Base-by-base conservation (phyloP, 202 grass and related monocot genomes). In the Carex sylvatica region DNA sequence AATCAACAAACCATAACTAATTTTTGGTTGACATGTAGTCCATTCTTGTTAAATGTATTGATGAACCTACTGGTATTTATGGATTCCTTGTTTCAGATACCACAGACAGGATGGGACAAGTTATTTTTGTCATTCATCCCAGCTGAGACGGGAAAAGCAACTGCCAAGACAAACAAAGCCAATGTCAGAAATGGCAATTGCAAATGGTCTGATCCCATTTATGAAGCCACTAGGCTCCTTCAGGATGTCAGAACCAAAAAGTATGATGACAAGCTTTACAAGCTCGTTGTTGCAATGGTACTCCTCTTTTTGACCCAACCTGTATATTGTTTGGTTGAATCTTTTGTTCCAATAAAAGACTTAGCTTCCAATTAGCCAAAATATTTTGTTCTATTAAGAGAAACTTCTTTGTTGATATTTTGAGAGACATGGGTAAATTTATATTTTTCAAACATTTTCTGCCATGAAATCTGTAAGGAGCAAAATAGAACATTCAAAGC, bases 201-300 rank as follows among this genome's bases (percentile, higher is more conserved):
- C 78, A 99, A 92, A 89, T 99, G 96, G 96, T 78, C 93, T 38
- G 96, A 99, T 85, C 96, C 96, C 84, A 95, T 99, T 73, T 99
- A 99, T 83, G 96, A 99, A 87, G 92, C 93, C 51, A 96, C 96
- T 78, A 92, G 89, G 28, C 93, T 99, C 87, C 87, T 99, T 85
- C 96, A 90, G 85, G 93, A 99, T 91, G 42, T 88, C 77, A 90
- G 88, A 74, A 89, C 92, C 22, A 99, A 99, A 90, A 87, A 84
- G 52, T 96, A 96, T 31, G 96, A 99, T 80, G 96, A 99, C 82
- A 99, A 99, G 69, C 70, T 92, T 16, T 99, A 93, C 83, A 99
- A 92, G 69, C 91, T 99, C 91, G 87, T 99, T 54, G 85, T 99
- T 83, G 93, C 96, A 23, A 99, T 90, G 96, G 96, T 99, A 84